These are phyloP conservation scores for Tetracentron sinense DNA, from an alignment of 164 flowering plant genomes.

Conservation along the genomic window DNA sequence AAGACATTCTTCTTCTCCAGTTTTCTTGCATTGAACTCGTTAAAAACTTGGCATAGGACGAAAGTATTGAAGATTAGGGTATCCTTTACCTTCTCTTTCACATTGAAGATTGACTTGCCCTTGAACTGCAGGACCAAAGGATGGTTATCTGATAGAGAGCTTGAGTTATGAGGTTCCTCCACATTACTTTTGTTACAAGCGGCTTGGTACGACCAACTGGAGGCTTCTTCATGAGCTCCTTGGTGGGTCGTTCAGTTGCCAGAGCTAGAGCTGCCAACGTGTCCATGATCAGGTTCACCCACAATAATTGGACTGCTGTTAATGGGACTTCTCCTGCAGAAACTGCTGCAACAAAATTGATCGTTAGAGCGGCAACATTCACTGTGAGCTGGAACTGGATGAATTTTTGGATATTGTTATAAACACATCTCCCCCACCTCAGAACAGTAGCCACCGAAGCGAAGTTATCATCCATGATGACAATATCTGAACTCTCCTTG, in stretches of 20 bases:
- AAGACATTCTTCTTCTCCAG: conserved; percentile 35
- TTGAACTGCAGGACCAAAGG: conserved; percentile 31
- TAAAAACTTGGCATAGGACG: conserved; percentile 43
- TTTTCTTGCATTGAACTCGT: conserved; percentile 35
- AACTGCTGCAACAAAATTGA: conserved; percentile 37
- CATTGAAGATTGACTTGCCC: conserved; percentile 24
- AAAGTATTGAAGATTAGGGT: conserved; percentile 36
- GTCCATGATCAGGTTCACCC: conserved; percentile 50
- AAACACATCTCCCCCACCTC: conserved; percentile 43
- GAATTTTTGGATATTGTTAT: conserved; percentile 46
- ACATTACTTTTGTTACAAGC: conserved; percentile 34
- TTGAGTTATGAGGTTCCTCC: conserved; percentile 37
- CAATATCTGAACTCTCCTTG: conserved; percentile 32
- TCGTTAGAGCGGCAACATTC: conserved; percentile 35
- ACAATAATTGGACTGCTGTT: conserved; percentile 36
- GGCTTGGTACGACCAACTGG: conserved; percentile 33
- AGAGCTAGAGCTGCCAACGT: conserved; percentile 39
- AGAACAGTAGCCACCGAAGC: conserved; percentile 31
- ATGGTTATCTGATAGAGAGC: conserved; percentile 34
- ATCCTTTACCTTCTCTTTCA: conserved; percentile 19
- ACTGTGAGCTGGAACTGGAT: conserved; percentile 51
- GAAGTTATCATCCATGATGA: conserved; percentile 40
- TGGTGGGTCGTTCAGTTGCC: conserved; percentile 29
- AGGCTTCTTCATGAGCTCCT: conserved; percentile 27
- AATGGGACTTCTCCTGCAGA: conserved; percentile 35